These are phyloP conservation scores for Globisporangium solare DNA, from an alignment of 352 stramenopile species.

Conservation along the genomic window DNA sequence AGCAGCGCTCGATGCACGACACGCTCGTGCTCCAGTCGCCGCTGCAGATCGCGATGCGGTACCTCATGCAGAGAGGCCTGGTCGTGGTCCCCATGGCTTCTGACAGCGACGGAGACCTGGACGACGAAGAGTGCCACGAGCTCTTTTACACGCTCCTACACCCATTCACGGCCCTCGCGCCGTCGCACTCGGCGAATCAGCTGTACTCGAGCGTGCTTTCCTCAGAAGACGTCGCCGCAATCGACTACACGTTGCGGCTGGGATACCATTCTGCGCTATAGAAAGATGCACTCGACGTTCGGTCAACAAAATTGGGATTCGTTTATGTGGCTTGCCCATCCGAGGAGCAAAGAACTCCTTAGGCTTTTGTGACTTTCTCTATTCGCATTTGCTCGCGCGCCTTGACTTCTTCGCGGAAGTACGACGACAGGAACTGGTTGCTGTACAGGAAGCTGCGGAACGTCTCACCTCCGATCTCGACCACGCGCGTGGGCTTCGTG, in stretches of 20 bases:
- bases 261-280: too few species aligned
- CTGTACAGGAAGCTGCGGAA: constrained; percentile 83
- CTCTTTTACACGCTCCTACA: constrained; percentile 43
- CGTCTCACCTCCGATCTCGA: constrained; percentile 77
- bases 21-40: constrained; percentile 30
- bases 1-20: constrained; percentile 19
- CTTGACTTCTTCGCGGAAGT: constrained; percentile 73
- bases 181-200: constrained; percentile 37
- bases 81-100: constrained; percentile 32
- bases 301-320: too few species aligned
- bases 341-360: not conserved
- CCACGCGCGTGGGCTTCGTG: constrained; percentile 57
- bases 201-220: constrained; percentile 45
- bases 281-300: too few species aligned
- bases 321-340: too few species aligned
- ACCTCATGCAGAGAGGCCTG: constrained; percentile 46
- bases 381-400: constrained; percentile 52
- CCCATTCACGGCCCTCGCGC: constrained; percentile 32
- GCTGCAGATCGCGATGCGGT: constrained; percentile 43
- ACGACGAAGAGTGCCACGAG: constrained; percentile 20
- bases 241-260: constrained; percentile 33
- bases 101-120: constrained; percentile 3
- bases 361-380: constrained; percentile 35
- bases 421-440: constrained; percentile 79
- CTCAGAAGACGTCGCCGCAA: constrained; percentile 27